These are phyloP conservation scores for Haplosporangium sp. DNA, from an alignment of 371 early-diverging fungal genomes.

Conservation along the genomic window DNA sequence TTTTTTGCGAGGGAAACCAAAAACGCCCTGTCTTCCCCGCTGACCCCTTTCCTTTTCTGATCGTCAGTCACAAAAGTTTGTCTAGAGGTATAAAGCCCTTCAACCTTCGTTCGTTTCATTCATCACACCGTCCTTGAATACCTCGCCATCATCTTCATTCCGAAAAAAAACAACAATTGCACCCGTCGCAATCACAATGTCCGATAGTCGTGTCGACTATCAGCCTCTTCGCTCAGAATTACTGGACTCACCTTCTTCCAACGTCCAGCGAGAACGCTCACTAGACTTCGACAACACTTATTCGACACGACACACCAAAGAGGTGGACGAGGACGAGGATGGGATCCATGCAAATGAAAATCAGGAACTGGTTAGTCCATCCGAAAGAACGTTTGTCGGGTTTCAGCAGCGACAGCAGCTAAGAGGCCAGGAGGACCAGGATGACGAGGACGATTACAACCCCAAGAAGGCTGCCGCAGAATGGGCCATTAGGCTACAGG, in stretches of 20 bases:
- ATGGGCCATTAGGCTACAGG: conserved; percentile 30
- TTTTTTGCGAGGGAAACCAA: background rate
- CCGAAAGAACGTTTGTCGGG: conserved; percentile 12
- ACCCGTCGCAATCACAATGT: conserved; percentile 13
- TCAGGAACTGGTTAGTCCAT: conserved; percentile 33
- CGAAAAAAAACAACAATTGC: background rate
- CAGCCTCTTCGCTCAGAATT: conserved; percentile 30
- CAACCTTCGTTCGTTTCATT: background rate
- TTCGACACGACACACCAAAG: background rate
- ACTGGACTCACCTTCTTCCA: conserved; percentile 14
- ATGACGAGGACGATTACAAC: background rate
- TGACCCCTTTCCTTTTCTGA: background rate
- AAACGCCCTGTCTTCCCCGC: background rate
- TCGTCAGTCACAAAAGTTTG: background rate
- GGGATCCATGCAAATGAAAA: conserved; percentile 16
- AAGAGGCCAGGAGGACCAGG: background rate
- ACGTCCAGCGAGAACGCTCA: background rate
- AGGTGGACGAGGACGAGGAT: conserved; percentile 22
- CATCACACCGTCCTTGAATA: conserved; percentile 8
- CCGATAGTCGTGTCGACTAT: conserved; percentile 41
- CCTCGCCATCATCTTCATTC: conserved; percentile 4
- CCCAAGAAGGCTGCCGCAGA: conserved; percentile 11
- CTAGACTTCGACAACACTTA: background rate
- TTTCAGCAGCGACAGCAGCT: conserved; percentile 11
- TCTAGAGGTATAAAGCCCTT: background rate